Conservation (phyloP, 495 filamentous ascomycete species). For the Tuber melanosporum region DNA sequence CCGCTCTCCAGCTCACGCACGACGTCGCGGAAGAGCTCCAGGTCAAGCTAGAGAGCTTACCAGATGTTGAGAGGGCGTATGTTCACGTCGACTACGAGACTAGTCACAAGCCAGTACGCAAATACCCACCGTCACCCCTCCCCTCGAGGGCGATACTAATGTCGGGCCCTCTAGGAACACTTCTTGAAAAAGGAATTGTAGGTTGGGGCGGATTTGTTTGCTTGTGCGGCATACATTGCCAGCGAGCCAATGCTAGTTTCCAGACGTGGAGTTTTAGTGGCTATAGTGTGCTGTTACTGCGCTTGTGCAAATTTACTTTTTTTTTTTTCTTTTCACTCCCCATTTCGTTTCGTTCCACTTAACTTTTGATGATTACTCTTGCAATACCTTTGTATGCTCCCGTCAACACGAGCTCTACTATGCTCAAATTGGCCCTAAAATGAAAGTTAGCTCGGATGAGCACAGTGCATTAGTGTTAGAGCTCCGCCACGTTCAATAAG, state of each 20-base stretch:
- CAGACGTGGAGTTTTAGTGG: not conserved
- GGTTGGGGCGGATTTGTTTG: not conserved
- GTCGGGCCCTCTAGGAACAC: constrained; percentile 43
- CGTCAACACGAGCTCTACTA: not conserved
- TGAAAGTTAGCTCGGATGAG: not conserved
- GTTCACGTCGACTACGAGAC: constrained; percentile 98
- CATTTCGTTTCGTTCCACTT: not conserved
- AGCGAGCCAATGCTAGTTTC: not conserved
- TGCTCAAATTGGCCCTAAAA: not conserved
- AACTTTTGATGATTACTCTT: not conserved
- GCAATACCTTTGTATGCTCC: not conserved
- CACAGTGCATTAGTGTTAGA: not conserved
- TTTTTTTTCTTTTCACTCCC: not conserved
- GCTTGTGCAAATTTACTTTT: not conserved
- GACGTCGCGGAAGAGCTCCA: constrained; percentile 92
- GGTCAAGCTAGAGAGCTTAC: constrained; percentile 85
- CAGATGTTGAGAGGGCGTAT: constrained; percentile 88
- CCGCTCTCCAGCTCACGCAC: constrained; percentile 70
- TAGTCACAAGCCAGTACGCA: constrained; percentile 73
- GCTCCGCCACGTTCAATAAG: not conserved
- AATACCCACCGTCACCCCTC: not conserved
- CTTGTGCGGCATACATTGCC: not conserved
- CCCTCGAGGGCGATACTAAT: not conserved
- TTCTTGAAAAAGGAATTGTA: constrained; percentile 59
- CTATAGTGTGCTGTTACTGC: not conserved